These are phyloP conservation scores for Trichoderma sp. DNA, from an alignment of 2,329 filamentous ascomycete species.

Conservation along the genomic window DNA sequence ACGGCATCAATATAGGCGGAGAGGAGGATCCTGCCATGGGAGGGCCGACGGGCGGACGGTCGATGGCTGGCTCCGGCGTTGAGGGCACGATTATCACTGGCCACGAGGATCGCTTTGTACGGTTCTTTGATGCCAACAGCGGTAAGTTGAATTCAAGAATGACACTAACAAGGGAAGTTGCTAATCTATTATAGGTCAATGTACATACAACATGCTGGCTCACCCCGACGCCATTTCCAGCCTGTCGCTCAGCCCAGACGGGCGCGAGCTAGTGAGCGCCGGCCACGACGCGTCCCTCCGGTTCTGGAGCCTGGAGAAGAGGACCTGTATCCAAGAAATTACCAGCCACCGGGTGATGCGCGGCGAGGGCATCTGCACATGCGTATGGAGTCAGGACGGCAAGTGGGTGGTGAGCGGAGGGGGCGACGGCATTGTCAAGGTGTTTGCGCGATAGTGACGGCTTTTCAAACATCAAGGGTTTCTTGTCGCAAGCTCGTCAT, in stretches of 20 bases:
- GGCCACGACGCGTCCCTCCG: constrained; percentile 94
- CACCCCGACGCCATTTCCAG: constrained; percentile 92
- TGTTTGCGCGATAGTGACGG: constrained; percentile 63
- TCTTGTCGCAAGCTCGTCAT: not conserved
- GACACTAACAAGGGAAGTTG: not conserved
- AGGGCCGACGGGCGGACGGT: constrained; percentile 73
- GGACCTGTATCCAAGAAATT: constrained; percentile 92
- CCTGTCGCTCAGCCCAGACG: constrained; percentile 88
- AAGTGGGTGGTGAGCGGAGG: constrained; percentile 93
- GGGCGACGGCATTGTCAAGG: constrained; percentile 94
- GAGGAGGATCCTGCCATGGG: constrained; percentile 70
- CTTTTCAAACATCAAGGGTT: constrained; percentile 5
- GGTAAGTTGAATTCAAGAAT: constrained; percentile 64
- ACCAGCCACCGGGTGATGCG: constrained; percentile 92
- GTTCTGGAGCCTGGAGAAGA: constrained; percentile 97
- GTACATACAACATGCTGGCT: constrained; percentile 97
- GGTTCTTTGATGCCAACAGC: constrained; percentile 98
- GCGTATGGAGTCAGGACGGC: constrained; percentile 94
- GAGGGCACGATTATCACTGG: constrained; percentile 95
- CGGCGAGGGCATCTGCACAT: constrained; percentile 90
- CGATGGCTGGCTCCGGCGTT: constrained; percentile 72
- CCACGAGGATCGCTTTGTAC: constrained; percentile 92
- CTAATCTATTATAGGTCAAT: constrained; percentile 72
- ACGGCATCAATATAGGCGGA: constrained; percentile 62
- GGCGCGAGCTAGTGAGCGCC: constrained; percentile 89